These are phyloP conservation scores for Coleophoma eucalyptorum DNA, from an alignment of 2,329 filamentous ascomycete species.

Conservation along the genomic window DNA sequence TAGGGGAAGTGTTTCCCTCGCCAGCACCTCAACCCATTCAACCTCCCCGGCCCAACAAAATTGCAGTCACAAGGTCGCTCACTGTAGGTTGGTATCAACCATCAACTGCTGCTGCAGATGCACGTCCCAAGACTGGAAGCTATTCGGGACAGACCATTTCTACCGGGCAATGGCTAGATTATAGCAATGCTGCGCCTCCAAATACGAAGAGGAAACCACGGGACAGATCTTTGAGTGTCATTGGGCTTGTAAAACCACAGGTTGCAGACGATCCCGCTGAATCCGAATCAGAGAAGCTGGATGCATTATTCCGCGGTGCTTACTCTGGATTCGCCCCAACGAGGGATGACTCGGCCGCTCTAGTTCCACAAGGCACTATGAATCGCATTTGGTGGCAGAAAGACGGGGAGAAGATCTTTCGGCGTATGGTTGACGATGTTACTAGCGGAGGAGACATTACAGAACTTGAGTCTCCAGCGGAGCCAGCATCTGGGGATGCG, in stretches of 20 bases:
- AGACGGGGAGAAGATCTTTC: conserved; percentile 60
- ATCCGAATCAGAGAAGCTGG: conserved; percentile 62
- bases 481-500: conserved; percentile 7
- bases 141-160: conserved; percentile 66
- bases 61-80: conserved; percentile 55
- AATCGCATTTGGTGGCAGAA: conserved; percentile 75
- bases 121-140: conserved; percentile 36
- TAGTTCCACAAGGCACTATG: conserved; percentile 64
- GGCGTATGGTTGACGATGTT: conserved; percentile 50
- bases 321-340: conserved; percentile 79
- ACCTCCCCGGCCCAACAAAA: conserved; percentile 68
- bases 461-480: conserved; percentile 1
- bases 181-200: conserved; percentile 58
- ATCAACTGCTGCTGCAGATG: conserved; percentile 15
- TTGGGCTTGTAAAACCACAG: conserved; percentile 52
- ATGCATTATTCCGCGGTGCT: conserved; percentile 70
- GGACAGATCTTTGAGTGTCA: conserved; percentile 67
- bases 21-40: conserved; percentile 61
- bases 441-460: conserved; percentile 8
- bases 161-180: conserved; percentile 67
- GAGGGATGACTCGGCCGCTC: conserved; percentile 67
- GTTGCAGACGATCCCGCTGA: conserved; percentile 40
- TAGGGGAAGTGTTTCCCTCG: conserved; percentile 72
- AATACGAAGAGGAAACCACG: conserved; percentile 54
- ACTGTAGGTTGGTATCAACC: conserved; percentile 44